Base-by-base conservation (phyloP, 176 grass and related monocot genomes). In the Themeda triandra region DNA sequence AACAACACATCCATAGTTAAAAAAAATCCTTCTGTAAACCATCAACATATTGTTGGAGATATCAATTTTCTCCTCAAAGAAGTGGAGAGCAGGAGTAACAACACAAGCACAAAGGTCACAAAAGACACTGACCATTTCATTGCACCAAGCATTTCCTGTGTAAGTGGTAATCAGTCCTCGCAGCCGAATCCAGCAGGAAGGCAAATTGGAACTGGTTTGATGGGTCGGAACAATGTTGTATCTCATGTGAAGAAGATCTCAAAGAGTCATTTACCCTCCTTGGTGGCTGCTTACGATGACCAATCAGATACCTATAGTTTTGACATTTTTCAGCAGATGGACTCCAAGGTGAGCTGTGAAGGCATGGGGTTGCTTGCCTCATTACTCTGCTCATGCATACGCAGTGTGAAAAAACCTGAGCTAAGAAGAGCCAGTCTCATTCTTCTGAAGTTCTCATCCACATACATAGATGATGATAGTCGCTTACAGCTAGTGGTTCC, bases 291-390 rank as follows among this genome's bases (percentile, higher is more conserved):
- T 89, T 98, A 98, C 85, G 89, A 93, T 90, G 66, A 70, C 6
- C 84, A 88, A 33, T 90, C 83, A 13, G 96, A 98, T 92, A 95
- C 89, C 11, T 98, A 92, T 35, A 77, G 68, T 66, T 85, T 90
- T 69, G 83, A 85, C 28, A 93, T 88, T 84, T 89, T 94, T 80
- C 77, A 87, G 68, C 82, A 87, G 33, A 77, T 64, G 27, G 89
- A 85, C 51, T 87, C 77, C 60, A 89, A 94, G 72, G 69, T 84
- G 45, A 92, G 82, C 31, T 93, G 93, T 66, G 96, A 95, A 87
- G 96, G 93, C 42, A 98, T 98, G 96, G 93, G 95, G 59, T 85
- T 98, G 83, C 91, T 98, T 81, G 96, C 96, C 15, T 95, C 96
- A 31, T 86, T 95, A 75, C 88, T 98, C 18, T 98, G 96, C 86